Conservation (phyloP, 2,329 filamentous ascomycete genomes). For the Neocucurbitaria cava region DNA sequence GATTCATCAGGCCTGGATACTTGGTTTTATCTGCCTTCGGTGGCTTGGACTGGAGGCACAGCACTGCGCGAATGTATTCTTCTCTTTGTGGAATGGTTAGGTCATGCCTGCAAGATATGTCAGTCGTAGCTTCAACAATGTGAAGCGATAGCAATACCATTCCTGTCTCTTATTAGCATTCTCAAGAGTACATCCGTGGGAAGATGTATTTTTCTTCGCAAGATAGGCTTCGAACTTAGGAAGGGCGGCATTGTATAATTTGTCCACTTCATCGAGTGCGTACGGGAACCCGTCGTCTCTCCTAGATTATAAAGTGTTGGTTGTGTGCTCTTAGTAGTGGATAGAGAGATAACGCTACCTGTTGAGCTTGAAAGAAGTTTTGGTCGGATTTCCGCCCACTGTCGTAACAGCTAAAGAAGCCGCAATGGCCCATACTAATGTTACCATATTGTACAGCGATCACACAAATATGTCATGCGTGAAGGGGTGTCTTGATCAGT, state of each 20-base stretch:
- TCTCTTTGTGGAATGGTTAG: constrained; percentile 21
- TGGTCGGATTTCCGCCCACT: not conserved
- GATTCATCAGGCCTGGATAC: constrained; percentile 26
- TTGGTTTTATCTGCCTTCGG: constrained; percentile 14
- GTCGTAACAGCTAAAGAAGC: not conserved
- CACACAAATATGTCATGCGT: not conserved
- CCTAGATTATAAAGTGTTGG: not conserved
- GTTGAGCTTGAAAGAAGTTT: not conserved
- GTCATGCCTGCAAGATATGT: constrained; percentile 21
- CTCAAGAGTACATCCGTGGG: constrained; percentile 17
- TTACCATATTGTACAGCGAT: not conserved
- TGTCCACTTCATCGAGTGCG: constrained; percentile 30
- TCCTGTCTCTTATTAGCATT: constrained; percentile 26
- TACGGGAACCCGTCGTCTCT: constrained; percentile 28
- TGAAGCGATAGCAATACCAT: constrained; percentile 18
- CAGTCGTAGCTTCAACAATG: not conserved
- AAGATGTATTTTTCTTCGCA: constrained; percentile 21
- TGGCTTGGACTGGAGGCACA: constrained; percentile 24
- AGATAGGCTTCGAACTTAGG: constrained; percentile 32
- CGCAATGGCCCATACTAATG: not conserved
- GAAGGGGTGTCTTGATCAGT: not conserved
- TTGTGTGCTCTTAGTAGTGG: not conserved
- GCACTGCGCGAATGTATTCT: constrained; percentile 26
- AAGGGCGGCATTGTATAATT: constrained; percentile 23
- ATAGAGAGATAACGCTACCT: not conserved